Evolutionary conservation across 306 rosid species (phyloP).

Genomic region (Trifolium fragiferum): DNA sequence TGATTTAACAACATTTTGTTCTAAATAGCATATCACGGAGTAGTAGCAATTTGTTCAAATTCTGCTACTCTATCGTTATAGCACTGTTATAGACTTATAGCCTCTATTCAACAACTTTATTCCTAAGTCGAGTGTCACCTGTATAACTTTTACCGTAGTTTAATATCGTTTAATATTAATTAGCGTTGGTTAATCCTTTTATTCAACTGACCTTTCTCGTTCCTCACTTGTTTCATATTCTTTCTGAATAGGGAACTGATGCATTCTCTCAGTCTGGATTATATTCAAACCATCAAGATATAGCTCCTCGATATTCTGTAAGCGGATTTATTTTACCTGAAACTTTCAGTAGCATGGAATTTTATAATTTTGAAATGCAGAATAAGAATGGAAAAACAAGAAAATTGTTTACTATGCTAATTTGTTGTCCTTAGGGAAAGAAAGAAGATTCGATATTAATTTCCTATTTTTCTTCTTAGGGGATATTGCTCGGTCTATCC

Average conservation of each 20-base stretch:
- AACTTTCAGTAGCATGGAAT: conserved; percentile 1
- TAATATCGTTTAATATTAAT: background rate
- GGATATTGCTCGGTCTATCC: conserved; percentile 92
- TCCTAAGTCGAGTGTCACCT: background rate
- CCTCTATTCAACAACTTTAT: background rate
- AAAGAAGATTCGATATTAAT: conserved; percentile 21
- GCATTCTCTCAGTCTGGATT: conserved; percentile 98
- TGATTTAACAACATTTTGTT: background rate
- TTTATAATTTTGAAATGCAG: conserved; percentile 24
- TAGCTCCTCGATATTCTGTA: conserved; percentile 95
- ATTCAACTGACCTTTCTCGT: background rate
- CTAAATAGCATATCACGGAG: background rate
- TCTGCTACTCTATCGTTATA: background rate
- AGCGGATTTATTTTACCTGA: conserved; percentile 43
- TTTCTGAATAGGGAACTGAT: conserved; percentile 77
- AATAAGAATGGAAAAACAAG: background rate
- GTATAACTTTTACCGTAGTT: background rate
- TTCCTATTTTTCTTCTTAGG: conserved; percentile 49
- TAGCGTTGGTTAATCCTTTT: conserved; percentile 2
- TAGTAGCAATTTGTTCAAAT: background rate
- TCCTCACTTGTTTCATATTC: conserved; percentile 35
- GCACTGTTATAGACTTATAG: background rate
- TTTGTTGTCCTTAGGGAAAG: background rate
- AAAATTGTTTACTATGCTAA: background rate
- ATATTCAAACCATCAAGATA: conserved; percentile 98